Evolutionary conservation across 768 basidiomycete genomes (phyloP), one percentile per base, ranked within the genome.

Genomic region (Fistulinella prunicolor): DNA sequence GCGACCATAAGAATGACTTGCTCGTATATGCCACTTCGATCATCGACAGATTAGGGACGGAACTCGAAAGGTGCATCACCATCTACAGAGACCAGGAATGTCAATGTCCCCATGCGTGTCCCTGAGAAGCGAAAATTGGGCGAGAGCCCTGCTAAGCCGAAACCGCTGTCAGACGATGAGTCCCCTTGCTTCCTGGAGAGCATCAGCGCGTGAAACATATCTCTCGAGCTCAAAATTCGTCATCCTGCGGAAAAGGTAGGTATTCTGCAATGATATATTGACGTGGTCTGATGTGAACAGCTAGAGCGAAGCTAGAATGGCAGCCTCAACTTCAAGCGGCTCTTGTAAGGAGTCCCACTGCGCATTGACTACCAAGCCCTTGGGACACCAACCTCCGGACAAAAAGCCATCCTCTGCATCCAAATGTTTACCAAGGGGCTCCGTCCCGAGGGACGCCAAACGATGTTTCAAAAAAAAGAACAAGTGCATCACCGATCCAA

Each of bases 211-310:
- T 67, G 71, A 43, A 79, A 81, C 52, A 68, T 66, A 39, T 61
- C 65, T 6, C 55, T 81, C 42, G 76, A 78, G 48, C 49, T 62
- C 14, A 77, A 80, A 55, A 70, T 80, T 36, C 68, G 69, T 48
- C 51, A 55, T 39, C 67, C 73, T 40, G 58, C 63, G 13, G 63
- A 64, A 47, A 67, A 59, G 56, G 77, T 75, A 41, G 16, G 70
- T 34, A 12, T 36, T 6, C 16, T 36, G 22, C 29, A 16, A 14
- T 32, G 26, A 28, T n/a, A 29, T 23, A n/a, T 26, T 12, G 8
- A n/a, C 30, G 38, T 26, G 14, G 17, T 45, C 23, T 42, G 35
- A 42, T 12, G 5, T 32, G 34, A 41, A 35, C 37, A 65, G 64
- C 36, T 66, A 21, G 63, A 56, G 28, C 55, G 64, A 38, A n/a